Evolutionary conservation across 768 basidiomycete genomes (phyloP).

Genomic region (Lactarius hatsudake): DNA sequence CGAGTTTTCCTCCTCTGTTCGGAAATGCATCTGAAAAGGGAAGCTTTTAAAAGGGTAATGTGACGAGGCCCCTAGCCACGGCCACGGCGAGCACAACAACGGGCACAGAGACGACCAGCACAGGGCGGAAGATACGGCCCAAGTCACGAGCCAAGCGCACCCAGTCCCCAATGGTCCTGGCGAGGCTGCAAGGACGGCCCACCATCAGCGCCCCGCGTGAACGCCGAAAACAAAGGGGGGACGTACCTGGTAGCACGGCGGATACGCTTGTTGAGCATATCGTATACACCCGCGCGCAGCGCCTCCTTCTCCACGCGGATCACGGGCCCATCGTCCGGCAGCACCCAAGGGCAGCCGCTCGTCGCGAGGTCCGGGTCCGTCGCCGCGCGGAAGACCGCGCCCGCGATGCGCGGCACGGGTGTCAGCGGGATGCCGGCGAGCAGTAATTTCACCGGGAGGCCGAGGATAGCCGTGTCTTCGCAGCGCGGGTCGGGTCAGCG

Average conservation of each 20-base stretch:
- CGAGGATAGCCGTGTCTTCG: slow-evolving; percentile 31
- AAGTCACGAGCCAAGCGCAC: slow-evolving; percentile 3
- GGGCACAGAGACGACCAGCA: slow-evolving; percentile 2
- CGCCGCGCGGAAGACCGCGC: slow-evolving; percentile 34
- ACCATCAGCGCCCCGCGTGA: neutral
- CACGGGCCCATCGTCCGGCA: slow-evolving; percentile 34
- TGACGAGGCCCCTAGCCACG: neutral
- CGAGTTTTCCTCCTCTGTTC: neutral
- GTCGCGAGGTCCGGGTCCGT: slow-evolving; percentile 31
- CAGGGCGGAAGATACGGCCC: slow-evolving; percentile 10
- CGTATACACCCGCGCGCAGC: slow-evolving; percentile 32
- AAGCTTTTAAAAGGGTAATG: neutral
- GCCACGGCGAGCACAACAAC: neutral
- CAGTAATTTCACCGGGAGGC: slow-evolving; percentile 18
- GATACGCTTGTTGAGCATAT: slow-evolving; percentile 25
- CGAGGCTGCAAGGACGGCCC: neutral
- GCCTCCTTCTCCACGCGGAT: slow-evolving; percentile 29
- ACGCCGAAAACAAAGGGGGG: neutral
- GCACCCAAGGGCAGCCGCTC: slow-evolving; percentile 32
- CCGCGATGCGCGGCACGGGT: slow-evolving; percentile 34
- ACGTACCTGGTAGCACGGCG: slow-evolving; percentile 12
- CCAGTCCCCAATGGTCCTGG: neutral
- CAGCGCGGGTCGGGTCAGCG: neutral
- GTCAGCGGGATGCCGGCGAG: slow-evolving; percentile 34
- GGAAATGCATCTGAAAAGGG: neutral